Base-by-base conservation (phyloP, 805 yeast species). In the Alloascoidea hylecoeti region DNA sequence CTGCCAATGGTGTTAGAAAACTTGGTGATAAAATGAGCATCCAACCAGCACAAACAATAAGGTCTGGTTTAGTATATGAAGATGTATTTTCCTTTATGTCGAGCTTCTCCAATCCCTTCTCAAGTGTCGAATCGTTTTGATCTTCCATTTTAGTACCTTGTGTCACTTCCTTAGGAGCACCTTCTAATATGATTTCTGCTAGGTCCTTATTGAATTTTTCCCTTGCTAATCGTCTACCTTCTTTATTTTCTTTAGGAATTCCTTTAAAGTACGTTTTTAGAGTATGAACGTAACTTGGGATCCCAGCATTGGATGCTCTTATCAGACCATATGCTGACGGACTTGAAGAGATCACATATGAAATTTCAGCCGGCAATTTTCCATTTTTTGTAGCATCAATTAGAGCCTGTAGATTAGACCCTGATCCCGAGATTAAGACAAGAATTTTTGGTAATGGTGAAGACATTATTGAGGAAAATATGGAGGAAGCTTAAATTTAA, bases 21-120 rank as follows among this genome's bases (percentile, higher is more conserved):
- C 72, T 65, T 3, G 84, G 76, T 1, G 96, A 81, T 42, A 92
- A 65, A 41, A 92, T 92, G 38, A 92, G 69, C 88, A 92, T 78
- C 98, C 98, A 92, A 2, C 98, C 98, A 3, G 98, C 98, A 60
- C 98, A 92, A 4, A 92, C 96, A 33, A 92, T 76, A 44, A 92
- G 65, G 46, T 82, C 83, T 3, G 97, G 97, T 46, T 68, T 67
- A 19, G 55, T 47, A 38, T 72, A 66, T 1, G 49, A 44, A 3
- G 44, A 35, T 16, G 17, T 12, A n/a, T 46, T 52, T 17, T 42
- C 33, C 4, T 47, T 52, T n/a, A n/a, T n/a, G n/a, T n/a, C n/a
- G n/a, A 12, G 64, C 70, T 14, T 57, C 60, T 18, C n/a, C n/a
- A n/a, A n/a, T n/a, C n/a, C n/a, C n/a, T n/a, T n/a, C n/a, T n/a